A percentile compares a stretch with the other conserved stretches of the same genome.
phyloP scores from a whole-genome alignment of 2,329 filamentous ascomycete genomes.

The Trematosphaeria pertusa region DNA sequence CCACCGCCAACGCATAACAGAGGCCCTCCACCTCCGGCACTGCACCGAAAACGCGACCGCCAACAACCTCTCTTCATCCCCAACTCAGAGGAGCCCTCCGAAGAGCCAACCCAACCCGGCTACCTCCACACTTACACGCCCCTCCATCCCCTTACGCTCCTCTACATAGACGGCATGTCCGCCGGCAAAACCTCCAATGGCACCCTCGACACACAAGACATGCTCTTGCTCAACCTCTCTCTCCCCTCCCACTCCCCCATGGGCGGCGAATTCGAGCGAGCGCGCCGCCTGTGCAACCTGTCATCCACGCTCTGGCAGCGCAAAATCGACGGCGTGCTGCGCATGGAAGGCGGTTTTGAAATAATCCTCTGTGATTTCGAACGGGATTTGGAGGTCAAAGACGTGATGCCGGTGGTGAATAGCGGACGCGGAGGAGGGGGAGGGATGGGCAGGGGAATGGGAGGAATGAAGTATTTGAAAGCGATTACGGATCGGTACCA shows the following conservation, averaged over 20 bases:
- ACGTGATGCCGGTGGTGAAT: constrained; percentile 18
- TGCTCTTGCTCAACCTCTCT: constrained; percentile 59
- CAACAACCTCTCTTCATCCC: constrained; percentile 11
- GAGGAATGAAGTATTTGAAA: constrained; percentile 45
- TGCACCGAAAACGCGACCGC: constrained; percentile 6
- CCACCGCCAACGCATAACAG: constrained; percentile 14
- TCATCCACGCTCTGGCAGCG: constrained; percentile 57
- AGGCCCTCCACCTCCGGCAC: constrained; percentile 13
- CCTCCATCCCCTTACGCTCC: constrained; percentile 62
- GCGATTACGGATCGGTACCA: constrained; percentile 53
- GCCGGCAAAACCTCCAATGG: constrained; percentile 71
- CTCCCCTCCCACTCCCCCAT: constrained; percentile 25
- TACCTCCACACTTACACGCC: constrained; percentile 73
- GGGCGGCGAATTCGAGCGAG: constrained; percentile 60
- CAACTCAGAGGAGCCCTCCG: neutral
- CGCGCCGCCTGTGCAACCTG: constrained; percentile 63
- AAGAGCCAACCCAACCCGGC: constrained; percentile 46
- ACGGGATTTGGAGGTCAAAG: constrained; percentile 38
- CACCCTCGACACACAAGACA: constrained; percentile 72
- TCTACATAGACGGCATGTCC: constrained; percentile 75
- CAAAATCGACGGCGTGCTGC: constrained; percentile 67
- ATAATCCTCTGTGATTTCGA: constrained; percentile 72
- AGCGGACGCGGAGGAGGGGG: too few species aligned
- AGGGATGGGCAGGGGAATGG: constrained; percentile 9
- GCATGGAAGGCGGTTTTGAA: constrained; percentile 75